Conservation (phyloP, 2,329 filamentous ascomycete genomes). For the Sporothrix euskadiensis region DNA sequence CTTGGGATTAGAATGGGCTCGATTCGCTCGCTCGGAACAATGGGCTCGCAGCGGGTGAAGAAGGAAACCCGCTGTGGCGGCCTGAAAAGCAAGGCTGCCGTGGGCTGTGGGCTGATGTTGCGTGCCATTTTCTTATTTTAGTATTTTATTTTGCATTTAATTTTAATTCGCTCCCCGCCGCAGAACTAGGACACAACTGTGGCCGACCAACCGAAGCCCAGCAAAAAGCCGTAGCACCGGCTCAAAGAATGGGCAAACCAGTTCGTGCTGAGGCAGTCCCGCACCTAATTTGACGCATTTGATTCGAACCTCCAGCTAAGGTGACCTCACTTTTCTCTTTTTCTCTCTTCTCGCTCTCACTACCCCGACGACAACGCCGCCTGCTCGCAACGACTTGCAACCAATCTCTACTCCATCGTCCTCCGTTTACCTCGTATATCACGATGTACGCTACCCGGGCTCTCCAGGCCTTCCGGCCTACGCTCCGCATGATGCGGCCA, state of each 20-base stretch:
- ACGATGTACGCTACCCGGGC: slow-evolving; percentile 67
- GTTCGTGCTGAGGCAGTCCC: slow-evolving; percentile 23
- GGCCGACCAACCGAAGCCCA: slow-evolving; percentile 32
- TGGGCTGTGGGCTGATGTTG: slow-evolving; percentile 27
- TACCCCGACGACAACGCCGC: slow-evolving; percentile 13
- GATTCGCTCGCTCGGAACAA: slow-evolving; percentile 33
- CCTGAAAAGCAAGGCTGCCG: slow-evolving; percentile 28
- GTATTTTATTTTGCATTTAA: slow-evolving; percentile 19
- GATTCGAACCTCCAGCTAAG: slow-evolving; percentile 23
- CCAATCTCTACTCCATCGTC: slow-evolving; percentile 34
- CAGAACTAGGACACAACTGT: not conserved
- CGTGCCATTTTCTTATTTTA: slow-evolving; percentile 26
- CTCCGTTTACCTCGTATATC: not conserved
- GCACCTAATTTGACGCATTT: slow-evolving; percentile 32
- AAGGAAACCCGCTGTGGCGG: slow-evolving; percentile 17
- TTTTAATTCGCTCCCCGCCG: slow-evolving; percentile 9
- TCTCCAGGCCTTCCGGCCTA: slow-evolving; percentile 67
- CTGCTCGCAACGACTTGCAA: slow-evolving; percentile 1
- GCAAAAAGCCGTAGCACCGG: slow-evolving; percentile 27
- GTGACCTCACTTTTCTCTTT: slow-evolving; percentile 33
- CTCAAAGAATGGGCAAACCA: not conserved
- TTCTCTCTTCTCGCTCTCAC: not conserved
- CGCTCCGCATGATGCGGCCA: slow-evolving; percentile 66
- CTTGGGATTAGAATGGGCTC: slow-evolving; percentile 33
- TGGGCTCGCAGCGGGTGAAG: slow-evolving; percentile 30